Base-by-base conservation (phyloP, 345 rosid genomes). In the Ricinus communis region DNA sequence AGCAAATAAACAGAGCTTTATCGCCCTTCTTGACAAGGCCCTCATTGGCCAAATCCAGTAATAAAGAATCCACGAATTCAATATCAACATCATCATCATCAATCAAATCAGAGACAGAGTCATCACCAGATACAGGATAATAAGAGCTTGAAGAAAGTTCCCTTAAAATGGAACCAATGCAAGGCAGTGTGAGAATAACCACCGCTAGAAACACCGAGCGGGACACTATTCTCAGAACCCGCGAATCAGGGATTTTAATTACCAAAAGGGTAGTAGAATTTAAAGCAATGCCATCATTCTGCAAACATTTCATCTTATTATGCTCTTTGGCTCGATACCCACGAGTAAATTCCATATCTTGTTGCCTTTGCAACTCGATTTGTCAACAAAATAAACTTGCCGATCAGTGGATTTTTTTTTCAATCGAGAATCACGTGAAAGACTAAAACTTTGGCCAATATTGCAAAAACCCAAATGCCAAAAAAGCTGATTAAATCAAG, bases 21-120 rank as follows among this genome's bases (percentile, higher is more conserved):
- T 87, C 79, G 3, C 87, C 83, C 49, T 78, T 76, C 70, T 66
- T 78, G n/a, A 86, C 25, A 57, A 87, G 85, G 43, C 84, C 90
- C 82, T 79, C 87, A 9, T 66, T 66, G 47, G 68, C 66, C 71
- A 83, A 71, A 74, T 87, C 88, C 66, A 69, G 61, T 53, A 85
- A 71, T 21, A 87, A 40, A 49, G 74, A 38, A 62, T 83, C 80
- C 71, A 83, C 55, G 57, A 66, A 72, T 67, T 78, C 83, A 18
- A 71, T 68, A 67, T 69, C 65, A 41, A 69, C 83, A 14, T 69
- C 71, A 67, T 69, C 83, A 14, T 69, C 71, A 67, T 69, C 65
- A 41, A 69, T 61, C 53, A 60, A 22, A 47, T 74, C 77, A 51
- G 72, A 65, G 33, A 53, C 73, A 15, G 18, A 28, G 52, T 31